Evolutionary conservation across 2,329 filamentous ascomycete genomes (phyloP), one percentile per base, ranked within the genome.

Genomic region (Colletotrichum phormii): DNA sequence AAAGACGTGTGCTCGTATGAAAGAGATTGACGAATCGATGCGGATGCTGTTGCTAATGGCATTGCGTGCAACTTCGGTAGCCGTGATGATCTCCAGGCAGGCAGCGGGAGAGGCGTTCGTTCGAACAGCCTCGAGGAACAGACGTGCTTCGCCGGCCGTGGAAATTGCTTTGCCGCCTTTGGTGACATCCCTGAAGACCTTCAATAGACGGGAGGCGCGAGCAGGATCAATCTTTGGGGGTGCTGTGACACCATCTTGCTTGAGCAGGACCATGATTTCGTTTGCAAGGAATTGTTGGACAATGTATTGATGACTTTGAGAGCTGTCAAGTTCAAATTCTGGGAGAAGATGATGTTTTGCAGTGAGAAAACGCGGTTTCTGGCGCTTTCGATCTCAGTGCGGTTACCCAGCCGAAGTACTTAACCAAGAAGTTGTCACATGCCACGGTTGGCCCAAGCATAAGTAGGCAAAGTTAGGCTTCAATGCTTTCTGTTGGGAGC

Each of bases 1-100:
- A 0, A 84, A 73, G 0, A 80, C 81, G 5, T 79, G 72, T 1
- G 73, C 33, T 11, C 75, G 66, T 57, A 85, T 76, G 71, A 83
- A 86, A 3, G 66, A 49, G 3, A 68, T 46, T 4, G 76, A 76
- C 22, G 75, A 29, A 18, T 78, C 77, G 5, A 73, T 69, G 2
- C 80, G 78, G 4, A 82, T 76, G 6, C 76, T 77, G 29, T 68
- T 46, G n/a, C 76, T 75, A 5, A 81, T 18, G 2, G 77, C 76
- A 4, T 71, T 33, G 12, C 81, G 60, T 0, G 76, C 80, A 4
- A 64, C 11, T 2, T 73, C 31, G 55, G 71, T 78, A 0, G 77
- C 75, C 24, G 78, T 72, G 12, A 82, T 62, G 1, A 73, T 67
- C 51, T 82, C 81, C 2, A 82, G 72, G 13, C 75, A 80, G n/a